Percentiles rank a stretch among this genome's conserved stretches.
Conservation (phyloP, 441 rosid species). For the Erodium chrysanthum region DNA sequence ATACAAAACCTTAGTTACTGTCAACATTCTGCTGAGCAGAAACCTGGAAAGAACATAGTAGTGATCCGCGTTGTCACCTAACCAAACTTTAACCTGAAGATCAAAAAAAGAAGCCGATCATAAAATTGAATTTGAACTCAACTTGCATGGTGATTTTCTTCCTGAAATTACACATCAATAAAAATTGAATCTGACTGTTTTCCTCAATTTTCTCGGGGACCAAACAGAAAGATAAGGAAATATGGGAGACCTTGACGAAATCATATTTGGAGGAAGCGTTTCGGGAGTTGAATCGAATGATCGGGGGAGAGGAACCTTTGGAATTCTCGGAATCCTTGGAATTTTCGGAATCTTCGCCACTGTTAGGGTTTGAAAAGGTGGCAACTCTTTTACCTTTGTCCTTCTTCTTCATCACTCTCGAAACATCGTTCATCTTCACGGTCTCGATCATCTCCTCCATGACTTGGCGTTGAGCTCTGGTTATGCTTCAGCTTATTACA, state of each 20-base stretch:
- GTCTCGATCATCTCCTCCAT: neutral
- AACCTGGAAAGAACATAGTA: conserved; percentile 92
- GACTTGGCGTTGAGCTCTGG: neutral
- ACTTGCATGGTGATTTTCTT: conserved; percentile 3
- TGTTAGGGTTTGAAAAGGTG: conserved; percentile 16
- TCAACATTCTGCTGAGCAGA: conserved; percentile 85
- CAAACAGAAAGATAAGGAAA: neutral
- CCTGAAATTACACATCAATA: neutral
- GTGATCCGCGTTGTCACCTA: conserved; percentile 92
- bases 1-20: conserved; percentile 74
- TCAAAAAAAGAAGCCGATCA: neutral
- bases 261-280: conserved; percentile 95
- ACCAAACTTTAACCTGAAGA: conserved; percentile 85
- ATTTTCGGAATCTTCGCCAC: conserved; percentile 24
- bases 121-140: neutral
- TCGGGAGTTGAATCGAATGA: conserved; percentile 54
- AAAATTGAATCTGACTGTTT: neutral
- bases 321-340: conserved; percentile 21
- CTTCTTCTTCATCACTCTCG: conserved; percentile 16
- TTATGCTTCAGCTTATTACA: neutral
- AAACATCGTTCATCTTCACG: neutral
- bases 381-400: conserved; percentile 24
- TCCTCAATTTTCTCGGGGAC: conserved; percentile 1
- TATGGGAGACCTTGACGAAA: conserved; percentile 64
- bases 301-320: conserved; percentile 24